phyloP scores from a whole-genome alignment of 768 basidiomycete species.

The Tulasnella sp. region DNA sequence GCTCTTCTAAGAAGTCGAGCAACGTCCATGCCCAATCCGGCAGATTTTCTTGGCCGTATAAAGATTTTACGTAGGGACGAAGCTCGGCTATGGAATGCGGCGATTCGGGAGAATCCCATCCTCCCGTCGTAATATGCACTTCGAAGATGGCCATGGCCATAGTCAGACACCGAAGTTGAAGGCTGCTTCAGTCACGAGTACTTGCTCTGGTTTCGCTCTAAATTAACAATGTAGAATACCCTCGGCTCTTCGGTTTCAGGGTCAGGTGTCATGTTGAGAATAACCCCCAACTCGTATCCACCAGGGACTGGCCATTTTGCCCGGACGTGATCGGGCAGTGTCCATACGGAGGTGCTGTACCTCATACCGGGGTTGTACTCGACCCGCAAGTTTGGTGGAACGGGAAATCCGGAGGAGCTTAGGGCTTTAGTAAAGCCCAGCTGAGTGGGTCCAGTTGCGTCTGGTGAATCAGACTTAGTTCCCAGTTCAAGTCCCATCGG shows the following conservation, averaged over 20 bases:
- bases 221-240: not conserved
- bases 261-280: not conserved
- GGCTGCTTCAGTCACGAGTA: not conserved
- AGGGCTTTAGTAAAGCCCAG: conserved; percentile 10
- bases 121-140: conserved; percentile 8
- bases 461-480: not conserved
- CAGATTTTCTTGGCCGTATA: not conserved
- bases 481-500: too few relatives aligned
- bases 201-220: conserved; percentile 6
- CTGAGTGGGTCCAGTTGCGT: conserved; percentile 24
- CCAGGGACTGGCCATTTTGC: not conserved
- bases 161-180: not conserved
- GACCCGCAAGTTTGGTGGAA: not conserved
- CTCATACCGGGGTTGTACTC: conserved; percentile 22
- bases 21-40: conserved; percentile 5
- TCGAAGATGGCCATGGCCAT: not conserved
- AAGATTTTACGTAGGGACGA: not conserved
- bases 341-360: conserved; percentile 3
- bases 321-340: conserved; percentile 7
- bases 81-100: conserved; percentile 13
- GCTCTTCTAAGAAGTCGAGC: conserved; percentile 23
- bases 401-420: not conserved
- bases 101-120: not conserved
- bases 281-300: not conserved
- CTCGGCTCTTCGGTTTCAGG: not conserved